Evolutionary conservation across 306 rosid species (phyloP).

Genomic region (Prunus padus): DNA sequence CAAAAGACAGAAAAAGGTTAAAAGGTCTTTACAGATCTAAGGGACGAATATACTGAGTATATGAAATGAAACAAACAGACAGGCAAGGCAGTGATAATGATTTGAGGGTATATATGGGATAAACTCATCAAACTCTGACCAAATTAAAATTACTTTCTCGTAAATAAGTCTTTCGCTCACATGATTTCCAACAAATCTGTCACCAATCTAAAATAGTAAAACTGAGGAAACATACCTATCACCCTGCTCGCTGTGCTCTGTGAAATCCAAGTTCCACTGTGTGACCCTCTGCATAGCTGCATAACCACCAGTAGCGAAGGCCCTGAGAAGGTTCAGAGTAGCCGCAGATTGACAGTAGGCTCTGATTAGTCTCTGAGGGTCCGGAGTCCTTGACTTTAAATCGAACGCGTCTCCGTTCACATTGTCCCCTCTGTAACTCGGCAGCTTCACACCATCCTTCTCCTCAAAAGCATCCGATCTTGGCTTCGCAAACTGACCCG

Average conservation of each 20-base stretch:
- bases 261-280: constrained; percentile 97
- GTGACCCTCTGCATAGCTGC: constrained; percentile 99
- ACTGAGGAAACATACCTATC: constrained; percentile 54
- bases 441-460: constrained; percentile 86
- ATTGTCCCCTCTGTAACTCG: constrained; percentile 98
- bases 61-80: constrained; percentile 13
- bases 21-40: neutral
- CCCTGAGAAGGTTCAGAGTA: constrained; percentile 81
- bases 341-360: constrained; percentile 98
- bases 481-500: constrained; percentile 98
- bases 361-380: constrained; percentile 91
- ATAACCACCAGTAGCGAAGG: constrained; percentile 96
- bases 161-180: neutral
- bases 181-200: constrained; percentile 1
- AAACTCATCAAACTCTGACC: constrained; percentile 18
- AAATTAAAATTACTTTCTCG: neutral
- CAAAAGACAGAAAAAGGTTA: neutral
- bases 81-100: constrained; percentile 4
- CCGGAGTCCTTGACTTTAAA: constrained; percentile 76
- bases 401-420: constrained; percentile 90
- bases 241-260: constrained; percentile 90
- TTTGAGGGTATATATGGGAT: neutral
- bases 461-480: constrained; percentile 93
- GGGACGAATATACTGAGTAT: neutral
- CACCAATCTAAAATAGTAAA: neutral